These are phyloP conservation scores for Meyerozyma athensensis DNA, from an alignment of 1,139 yeast genomes.

Conservation along the genomic window DNA sequence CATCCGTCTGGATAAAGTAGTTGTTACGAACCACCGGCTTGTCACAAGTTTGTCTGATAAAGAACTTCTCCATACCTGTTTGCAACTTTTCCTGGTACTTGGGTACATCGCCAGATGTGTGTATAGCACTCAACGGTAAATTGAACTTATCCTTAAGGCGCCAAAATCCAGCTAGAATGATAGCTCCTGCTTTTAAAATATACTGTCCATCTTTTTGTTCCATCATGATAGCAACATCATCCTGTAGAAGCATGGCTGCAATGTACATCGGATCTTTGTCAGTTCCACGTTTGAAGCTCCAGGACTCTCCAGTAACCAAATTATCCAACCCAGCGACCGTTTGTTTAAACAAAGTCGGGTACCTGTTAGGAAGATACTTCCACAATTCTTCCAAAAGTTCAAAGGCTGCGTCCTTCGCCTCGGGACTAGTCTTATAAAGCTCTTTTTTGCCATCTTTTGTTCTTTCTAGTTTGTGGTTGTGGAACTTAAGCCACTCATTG, in stretches of 20 bases:
- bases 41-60: slow-evolving; percentile 47
- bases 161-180: slow-evolving; percentile 64
- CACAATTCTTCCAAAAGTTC: slow-evolving; percentile 53
- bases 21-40: slow-evolving; percentile 62
- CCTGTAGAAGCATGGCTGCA: slow-evolving; percentile 58
- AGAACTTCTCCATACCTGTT: slow-evolving; percentile 62
- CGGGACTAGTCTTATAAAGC: slow-evolving; percentile 47
- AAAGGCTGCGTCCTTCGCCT: slow-evolving; percentile 51
- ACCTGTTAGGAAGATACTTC: slow-evolving; percentile 50
- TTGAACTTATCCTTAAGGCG: slow-evolving; percentile 52
- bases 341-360: slow-evolving; percentile 49
- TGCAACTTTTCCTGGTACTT: slow-evolving; percentile 54
- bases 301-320: slow-evolving; percentile 46
- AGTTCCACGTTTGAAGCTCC: slow-evolving; percentile 10
- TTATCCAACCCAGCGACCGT: slow-evolving; percentile 48
- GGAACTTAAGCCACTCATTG: slow-evolving; percentile 56
- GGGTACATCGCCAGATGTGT: slow-evolving; percentile 64
- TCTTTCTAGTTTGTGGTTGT: slow-evolving; percentile 47
- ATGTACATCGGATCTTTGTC: slow-evolving; percentile 53
- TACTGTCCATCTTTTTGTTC: slow-evolving; percentile 55
- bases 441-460: slow-evolving; percentile 42
- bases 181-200: slow-evolving; percentile 54
- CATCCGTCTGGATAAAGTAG: slow-evolving; percentile 62
- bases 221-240: slow-evolving; percentile 63
- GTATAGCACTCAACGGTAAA: slow-evolving; percentile 52